Percentiles rank a stretch among this genome's conserved stretches.
Conservation (phyloP, 768 basidiomycete species). For the Serpula lacrymans region DNA sequence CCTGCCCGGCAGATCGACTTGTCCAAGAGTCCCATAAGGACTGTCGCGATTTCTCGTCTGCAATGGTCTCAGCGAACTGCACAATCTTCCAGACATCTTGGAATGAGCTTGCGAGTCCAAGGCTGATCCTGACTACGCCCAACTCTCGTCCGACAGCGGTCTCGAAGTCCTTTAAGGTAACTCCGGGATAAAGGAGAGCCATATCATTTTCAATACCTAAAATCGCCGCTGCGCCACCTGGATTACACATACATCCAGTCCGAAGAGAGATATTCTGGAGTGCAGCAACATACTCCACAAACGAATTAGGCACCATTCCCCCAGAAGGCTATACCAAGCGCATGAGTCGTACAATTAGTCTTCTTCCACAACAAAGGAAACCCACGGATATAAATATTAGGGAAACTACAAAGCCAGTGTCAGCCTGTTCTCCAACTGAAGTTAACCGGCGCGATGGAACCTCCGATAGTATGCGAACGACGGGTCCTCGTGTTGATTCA, state of each 20-base stretch:
- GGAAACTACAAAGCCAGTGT: conserved; percentile 61
- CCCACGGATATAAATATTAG: conserved; percentile 63
- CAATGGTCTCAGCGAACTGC: conserved; percentile 45
- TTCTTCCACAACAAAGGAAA: conserved; percentile 8
- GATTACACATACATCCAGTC: conserved; percentile 88
- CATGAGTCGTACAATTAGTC: neutral
- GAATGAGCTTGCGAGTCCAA: conserved; percentile 79
- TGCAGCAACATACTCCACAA: conserved; percentile 69
- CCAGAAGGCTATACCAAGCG: conserved; percentile 49
- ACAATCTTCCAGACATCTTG: conserved; percentile 65
- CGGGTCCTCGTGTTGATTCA: conserved; percentile 53
- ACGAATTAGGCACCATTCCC: conserved; percentile 66
- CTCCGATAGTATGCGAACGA: conserved; percentile 67
- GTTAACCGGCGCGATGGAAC: conserved; percentile 50
- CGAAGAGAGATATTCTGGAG: conserved; percentile 67
- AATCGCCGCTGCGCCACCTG: conserved; percentile 73
- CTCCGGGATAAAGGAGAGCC: conserved; percentile 54
- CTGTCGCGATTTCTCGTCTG: conserved; percentile 32
- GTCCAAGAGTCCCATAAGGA: conserved; percentile 40
- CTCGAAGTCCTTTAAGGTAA: conserved; percentile 63
- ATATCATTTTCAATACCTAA: conserved; percentile 66
- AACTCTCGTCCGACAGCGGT: conserved; percentile 59
- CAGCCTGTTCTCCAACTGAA: conserved; percentile 61
- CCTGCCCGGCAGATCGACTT: conserved; percentile 30
- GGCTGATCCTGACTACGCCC: conserved; percentile 72